Base-by-base conservation (phyloP, 192 early-diverging fungal genomes). In the Coemansia erecta region DNA sequence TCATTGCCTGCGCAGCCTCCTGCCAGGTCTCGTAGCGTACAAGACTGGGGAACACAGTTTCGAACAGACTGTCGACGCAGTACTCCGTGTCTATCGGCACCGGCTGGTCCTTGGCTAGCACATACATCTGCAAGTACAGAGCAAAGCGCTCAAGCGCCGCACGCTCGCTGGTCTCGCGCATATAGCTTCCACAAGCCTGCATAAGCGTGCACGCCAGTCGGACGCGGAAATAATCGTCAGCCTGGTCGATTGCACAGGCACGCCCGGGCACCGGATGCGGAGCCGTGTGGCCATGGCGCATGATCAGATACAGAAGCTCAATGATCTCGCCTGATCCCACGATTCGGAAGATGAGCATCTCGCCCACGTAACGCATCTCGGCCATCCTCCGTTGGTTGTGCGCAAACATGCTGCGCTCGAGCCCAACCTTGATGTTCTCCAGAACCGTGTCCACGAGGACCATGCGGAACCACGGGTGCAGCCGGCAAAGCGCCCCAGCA, bases 361-460 rank as follows among this genome's bases (percentile, higher is more conserved):
- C 94, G 42, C 94, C 94, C 7, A 99, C 73, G 63, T 91, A 99
- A 51, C 89, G 87, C 2, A 82, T 85, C 9, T 82, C 80, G 1
- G 92, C 83, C 41, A 98, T 85, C 22, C 97, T 83, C 54, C 86
- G 84, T 77, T 97, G 96, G 63, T 97, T 99, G 58, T 92, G 89
- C 46, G 89, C 87, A 70, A 94, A 99, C 40, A 93, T 78, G 68
- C 97, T 99, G 41, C 83, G 84, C 80, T 99, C 97, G 43, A 98
- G 63, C 0, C 92, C 97, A n/a, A 89, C 71, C 53, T 91, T 85
- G 46, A 99, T 87, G 17, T 87, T 85, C 60, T 99, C 97, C 17
- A 97, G 58, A 2, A 91, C 81, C 8, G 81, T 68, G 39, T 99
- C 95, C 1, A 98, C 91, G 2, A 99, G 80, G n/a, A 80, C 66